A percentile compares a stretch with the other conserved stretches of the same genome.
These are phyloP conservation scores for Yamadazyma sp. DNA, from an alignment of 805 yeast species.

Conservation along the genomic window DNA sequence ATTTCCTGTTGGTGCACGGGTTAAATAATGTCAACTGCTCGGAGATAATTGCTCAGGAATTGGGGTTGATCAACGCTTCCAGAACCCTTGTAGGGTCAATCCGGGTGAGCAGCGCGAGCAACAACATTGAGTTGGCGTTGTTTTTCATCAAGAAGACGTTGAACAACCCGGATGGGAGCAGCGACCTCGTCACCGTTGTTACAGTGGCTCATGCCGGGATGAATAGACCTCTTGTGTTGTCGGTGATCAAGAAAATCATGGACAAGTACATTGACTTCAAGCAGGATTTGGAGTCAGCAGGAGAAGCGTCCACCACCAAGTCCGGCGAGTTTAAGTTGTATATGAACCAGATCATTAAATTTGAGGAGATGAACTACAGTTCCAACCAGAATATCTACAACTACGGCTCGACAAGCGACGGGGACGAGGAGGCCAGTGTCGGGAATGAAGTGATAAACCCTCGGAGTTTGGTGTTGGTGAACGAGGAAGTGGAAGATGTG, in stretches of 20 bases:
- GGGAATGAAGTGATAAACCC: slow-evolving; percentile 30
- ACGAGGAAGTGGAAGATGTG: slow-evolving; percentile 62
- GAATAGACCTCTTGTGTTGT: slow-evolving; percentile 46
- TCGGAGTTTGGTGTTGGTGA: slow-evolving; percentile 40
- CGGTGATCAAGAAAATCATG: slow-evolving; percentile 49
- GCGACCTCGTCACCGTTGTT: slow-evolving; percentile 53
- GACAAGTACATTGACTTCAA: slow-evolving; percentile 48
- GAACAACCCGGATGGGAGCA: slow-evolving; percentile 42
- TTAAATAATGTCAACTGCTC: slow-evolving; percentile 49
- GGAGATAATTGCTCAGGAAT: slow-evolving; percentile 53
- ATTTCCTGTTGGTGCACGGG: slow-evolving; percentile 41
- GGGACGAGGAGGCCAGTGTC: slow-evolving; percentile 14
- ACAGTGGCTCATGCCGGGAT: slow-evolving; percentile 46
- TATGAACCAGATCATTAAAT: slow-evolving; percentile 56
- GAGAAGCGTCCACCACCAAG: slow-evolving; percentile 18
- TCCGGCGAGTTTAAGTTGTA: slow-evolving; percentile 54
- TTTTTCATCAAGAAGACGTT: slow-evolving; percentile 51
- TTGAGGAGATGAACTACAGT: slow-evolving; percentile 49
- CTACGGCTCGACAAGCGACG: slow-evolving; percentile 29
- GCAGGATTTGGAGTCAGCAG: slow-evolving; percentile 22
- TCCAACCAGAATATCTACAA: slow-evolving; percentile 31
- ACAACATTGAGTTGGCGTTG: slow-evolving; percentile 32
- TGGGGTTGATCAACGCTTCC: slow-evolving; percentile 53
- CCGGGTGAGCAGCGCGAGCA: slow-evolving; percentile 27
- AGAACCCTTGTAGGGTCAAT: slow-evolving; percentile 41